These are phyloP conservation scores for Cicer bijugum DNA, from an alignment of 306 rosid species.

Conservation along the genomic window DNA sequence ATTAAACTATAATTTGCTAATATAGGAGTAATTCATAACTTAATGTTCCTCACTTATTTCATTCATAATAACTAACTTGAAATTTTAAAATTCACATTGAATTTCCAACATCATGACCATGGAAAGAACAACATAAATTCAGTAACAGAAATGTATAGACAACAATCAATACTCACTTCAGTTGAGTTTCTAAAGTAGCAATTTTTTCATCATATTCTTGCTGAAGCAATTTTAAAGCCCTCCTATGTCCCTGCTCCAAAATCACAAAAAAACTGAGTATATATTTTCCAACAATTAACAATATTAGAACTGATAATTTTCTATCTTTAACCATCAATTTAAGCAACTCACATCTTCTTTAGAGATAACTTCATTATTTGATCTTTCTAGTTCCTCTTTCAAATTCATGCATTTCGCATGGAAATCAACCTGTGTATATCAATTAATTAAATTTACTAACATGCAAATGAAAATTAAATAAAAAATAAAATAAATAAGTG, in stretches of 20 bases:
- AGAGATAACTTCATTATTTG: constrained; percentile 44
- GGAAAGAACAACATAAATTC: constrained; percentile 6
- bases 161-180: constrained; percentile 55
- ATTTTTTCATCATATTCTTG: constrained; percentile 56
- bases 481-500: neutral
- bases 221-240: constrained; percentile 56
- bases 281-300: neutral
- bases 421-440: constrained; percentile 57
- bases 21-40: too few species aligned
- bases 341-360: constrained; percentile 57
- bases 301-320: neutral
- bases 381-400: constrained; percentile 61
- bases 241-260: constrained; percentile 53
- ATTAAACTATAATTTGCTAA: too few species aligned
- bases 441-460: neutral
- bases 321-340: constrained; percentile 10
- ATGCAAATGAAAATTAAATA: neutral
- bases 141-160: constrained; percentile 2
- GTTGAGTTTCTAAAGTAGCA: constrained; percentile 57
- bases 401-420: constrained; percentile 57
- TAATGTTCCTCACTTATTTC: neutral
- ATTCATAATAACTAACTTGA: neutral
- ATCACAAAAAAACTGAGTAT: neutral
- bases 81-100: neutral
- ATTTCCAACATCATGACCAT: constrained; percentile 1